Evolutionary conservation across 2,329 filamentous ascomycete genomes (phyloP), one percentile per base, ranked within the genome.

Genomic region (Catunica adiposa): DNA sequence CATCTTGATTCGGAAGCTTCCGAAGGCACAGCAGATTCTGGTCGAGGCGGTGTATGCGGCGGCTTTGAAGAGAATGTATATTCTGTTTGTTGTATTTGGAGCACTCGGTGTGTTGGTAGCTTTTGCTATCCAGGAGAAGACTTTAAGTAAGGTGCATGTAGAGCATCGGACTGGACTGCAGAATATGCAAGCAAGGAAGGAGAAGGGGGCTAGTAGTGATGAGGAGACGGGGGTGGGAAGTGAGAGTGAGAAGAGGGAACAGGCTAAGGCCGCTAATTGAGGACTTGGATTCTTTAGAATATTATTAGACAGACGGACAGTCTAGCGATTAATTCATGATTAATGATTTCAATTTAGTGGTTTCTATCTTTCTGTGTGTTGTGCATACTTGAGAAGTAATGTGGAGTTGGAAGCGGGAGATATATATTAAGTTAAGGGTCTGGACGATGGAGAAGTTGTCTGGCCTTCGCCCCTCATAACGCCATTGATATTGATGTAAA

Each of bases 81-180:
- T 78, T 54, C 70, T 79, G 58, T 80, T 76, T 60, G 71, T 73
- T 0, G 72, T 68, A 20, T 69, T 78, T 51, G 68, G 73, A 0
- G 74, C 65, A 1, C 54, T 73, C 0, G 77, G 74, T 0, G 63
- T 80, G 7, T 26, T 75, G 3, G 62, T 73, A 23, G 72, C 73
- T 51, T 63, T 74, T 29, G 70, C 76, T 31, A 66, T 81, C 51
- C 66, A 68, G 37, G 72, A 75, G 60, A 70, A 68, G 54, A 70
- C 68, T 60, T 67, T 82, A 56, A 78, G 71, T 66, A 76, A 73
- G 60, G 69, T 76, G 29, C 77, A 81, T 57, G 68, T 71, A 37
- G 77, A 78, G 65, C 73, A 78, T 63, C 77, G 78, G 69, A 81
- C 78, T 0, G 78, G 78, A 0, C 62, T 82, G 56, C 66, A 72